phyloP scores from a whole-genome alignment of 768 basidiomycete genomes.

The Cystofilobasidium macerans region DNA sequence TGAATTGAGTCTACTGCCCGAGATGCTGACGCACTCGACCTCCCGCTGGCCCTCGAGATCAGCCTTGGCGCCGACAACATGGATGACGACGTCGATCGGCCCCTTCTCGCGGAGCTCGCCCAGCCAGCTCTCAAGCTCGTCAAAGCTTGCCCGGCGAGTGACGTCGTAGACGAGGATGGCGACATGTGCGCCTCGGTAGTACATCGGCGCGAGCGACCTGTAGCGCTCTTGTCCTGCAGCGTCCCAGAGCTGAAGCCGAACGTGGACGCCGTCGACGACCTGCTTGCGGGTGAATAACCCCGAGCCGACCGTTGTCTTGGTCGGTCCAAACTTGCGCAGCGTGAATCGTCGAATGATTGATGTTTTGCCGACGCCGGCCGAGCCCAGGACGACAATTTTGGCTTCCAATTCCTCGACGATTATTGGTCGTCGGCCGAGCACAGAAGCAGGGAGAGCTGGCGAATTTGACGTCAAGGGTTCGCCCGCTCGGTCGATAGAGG shows the following conservation, averaged over 20 bases:
- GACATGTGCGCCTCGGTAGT: constrained; percentile 47
- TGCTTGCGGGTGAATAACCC: constrained; percentile 34
- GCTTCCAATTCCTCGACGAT: constrained; percentile 32
- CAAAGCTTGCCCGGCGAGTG: constrained; percentile 75
- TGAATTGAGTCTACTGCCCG: not conserved
- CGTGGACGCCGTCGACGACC: constrained; percentile 31
- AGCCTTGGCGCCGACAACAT: constrained; percentile 80
- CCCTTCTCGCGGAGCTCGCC: constrained; percentile 43
- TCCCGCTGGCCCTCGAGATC: constrained; percentile 29
- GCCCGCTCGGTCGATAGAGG: not conserved
- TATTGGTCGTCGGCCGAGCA: not conserved
- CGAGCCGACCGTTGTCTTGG: constrained; percentile 32
- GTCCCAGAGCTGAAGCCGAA: constrained; percentile 35
- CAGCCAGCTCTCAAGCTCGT: constrained; percentile 80
- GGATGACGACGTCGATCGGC: constrained; percentile 64
- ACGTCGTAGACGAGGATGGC: constrained; percentile 92
- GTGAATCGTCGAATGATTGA: constrained; percentile 35
- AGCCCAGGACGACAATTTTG: constrained; percentile 35
- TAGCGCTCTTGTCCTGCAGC: constrained; percentile 36
- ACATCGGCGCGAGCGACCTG: constrained; percentile 36
- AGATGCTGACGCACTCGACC: constrained; percentile 7
- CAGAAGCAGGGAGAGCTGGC: not conserved
- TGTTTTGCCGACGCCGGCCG: constrained; percentile 32
- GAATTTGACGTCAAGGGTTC: not conserved
- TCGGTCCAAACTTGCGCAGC: constrained; percentile 29